phyloP scores from a whole-genome alignment of 192 early-diverging fungal genomes.

The Dissophora globulifera region DNA sequence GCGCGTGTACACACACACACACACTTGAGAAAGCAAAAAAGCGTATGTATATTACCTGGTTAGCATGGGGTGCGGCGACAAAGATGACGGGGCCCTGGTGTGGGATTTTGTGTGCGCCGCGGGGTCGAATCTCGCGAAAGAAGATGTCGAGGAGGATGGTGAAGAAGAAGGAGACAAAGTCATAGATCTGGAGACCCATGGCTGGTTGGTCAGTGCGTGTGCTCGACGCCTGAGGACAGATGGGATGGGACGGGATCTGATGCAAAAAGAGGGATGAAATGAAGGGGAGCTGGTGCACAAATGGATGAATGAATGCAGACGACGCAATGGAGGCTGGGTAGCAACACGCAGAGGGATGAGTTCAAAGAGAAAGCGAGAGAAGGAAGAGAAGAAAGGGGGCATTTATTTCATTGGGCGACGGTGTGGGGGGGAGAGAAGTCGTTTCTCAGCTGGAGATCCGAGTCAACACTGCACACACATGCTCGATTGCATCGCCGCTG shows the following conservation, averaged over 20 bases:
- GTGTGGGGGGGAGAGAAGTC: background rate
- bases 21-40: too few species aligned
- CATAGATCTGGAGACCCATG: constrained; percentile 69
- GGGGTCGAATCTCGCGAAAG: constrained; percentile 89
- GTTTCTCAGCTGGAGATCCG: too few species aligned
- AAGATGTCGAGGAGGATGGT: constrained; percentile 77
- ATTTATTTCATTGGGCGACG: background rate
- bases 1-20: too few species aligned
- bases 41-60: too few species aligned
- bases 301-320: background rate
- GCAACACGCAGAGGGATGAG: background rate
- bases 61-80: constrained; percentile 84
- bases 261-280: constrained; percentile 4
- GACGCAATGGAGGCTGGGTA: constrained; percentile 2
- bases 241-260: too few species aligned
- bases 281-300: too few species aligned
- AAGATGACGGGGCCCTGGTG: constrained; percentile 92
- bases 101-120: constrained; percentile 87
- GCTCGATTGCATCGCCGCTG: too few species aligned
- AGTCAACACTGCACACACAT: too few species aligned
- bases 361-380: background rate
- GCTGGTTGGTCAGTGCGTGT: background rate
- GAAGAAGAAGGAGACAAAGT: constrained; percentile 74
- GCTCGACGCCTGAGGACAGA: too few species aligned
- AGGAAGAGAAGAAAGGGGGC: background rate